Conservation (phyloP, 345 rosid genomes). For the Citrus reticulata region DNA sequence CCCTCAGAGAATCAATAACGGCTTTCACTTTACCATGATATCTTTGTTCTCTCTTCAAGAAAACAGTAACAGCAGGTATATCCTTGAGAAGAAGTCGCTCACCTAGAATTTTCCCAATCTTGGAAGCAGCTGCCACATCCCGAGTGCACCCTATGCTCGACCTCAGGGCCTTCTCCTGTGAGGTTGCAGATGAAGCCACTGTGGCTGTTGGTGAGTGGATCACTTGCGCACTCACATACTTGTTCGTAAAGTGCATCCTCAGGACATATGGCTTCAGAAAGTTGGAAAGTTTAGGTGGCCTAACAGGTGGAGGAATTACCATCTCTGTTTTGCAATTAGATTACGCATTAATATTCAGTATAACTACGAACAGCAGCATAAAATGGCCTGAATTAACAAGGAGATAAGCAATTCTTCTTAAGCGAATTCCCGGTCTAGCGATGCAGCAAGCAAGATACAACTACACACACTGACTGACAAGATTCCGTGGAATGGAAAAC, state of each 20-base stretch:
- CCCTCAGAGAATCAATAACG: conserved; percentile 69
- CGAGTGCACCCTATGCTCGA: conserved; percentile 52
- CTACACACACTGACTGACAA: no score
- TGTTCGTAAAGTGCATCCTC: conserved; percentile 77
- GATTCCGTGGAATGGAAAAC: no score
- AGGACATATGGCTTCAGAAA: conserved; percentile 73
- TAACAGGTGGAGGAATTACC: conserved; percentile 74
- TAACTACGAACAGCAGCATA: not conserved
- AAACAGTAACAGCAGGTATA: conserved; percentile 66
- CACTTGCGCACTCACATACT: conserved; percentile 73
- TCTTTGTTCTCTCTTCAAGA: conserved; percentile 65
- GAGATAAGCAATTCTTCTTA: no score
- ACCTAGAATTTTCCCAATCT: conserved; percentile 74
- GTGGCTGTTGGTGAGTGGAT: conserved; percentile 78
- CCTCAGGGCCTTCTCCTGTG: conserved; percentile 76
- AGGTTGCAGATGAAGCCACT: conserved; percentile 76
- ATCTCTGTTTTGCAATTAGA: conserved; percentile 24
- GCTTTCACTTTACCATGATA: conserved; percentile 91
- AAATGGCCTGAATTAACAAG: not conserved
- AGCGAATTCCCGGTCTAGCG: no score
- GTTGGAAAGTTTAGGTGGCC: conserved; percentile 51
- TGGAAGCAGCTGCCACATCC: conserved; percentile 86
- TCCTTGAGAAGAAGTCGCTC: conserved; percentile 65
- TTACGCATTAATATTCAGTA: not conserved
- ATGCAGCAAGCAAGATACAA: no score